Conservation (phyloP, 768 basidiomycete species). For the Crassisporium funariophilum region DNA sequence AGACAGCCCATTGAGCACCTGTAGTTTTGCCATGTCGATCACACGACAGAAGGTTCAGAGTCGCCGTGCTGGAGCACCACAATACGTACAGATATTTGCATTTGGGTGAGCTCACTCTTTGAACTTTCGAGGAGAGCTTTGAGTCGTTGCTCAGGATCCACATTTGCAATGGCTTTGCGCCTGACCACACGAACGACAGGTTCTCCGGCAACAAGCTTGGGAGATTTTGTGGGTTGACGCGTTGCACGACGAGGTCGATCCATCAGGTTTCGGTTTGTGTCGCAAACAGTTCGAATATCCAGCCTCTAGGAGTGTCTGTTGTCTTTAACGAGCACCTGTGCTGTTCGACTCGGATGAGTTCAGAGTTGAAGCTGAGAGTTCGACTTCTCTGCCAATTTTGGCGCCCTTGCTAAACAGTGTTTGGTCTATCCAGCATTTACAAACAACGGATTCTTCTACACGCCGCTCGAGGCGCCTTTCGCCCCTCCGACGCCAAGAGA, state of each 20-base stretch:
- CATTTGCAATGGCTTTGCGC: slow-evolving; percentile 29
- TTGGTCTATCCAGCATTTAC: no score
- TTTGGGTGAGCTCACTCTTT: slow-evolving; percentile 49
- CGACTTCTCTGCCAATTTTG: no score
- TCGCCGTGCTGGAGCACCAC: not conserved
- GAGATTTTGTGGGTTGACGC: slow-evolving; percentile 15
- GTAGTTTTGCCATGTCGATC: slow-evolving; percentile 5
- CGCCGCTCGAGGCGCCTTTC: no score
- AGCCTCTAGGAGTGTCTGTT: not conserved
- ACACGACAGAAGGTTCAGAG: slow-evolving; percentile 8
- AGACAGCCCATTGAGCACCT: slow-evolving; percentile 28
- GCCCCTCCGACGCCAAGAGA: no score
- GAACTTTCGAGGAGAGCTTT: slow-evolving; percentile 44
- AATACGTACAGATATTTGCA: slow-evolving; percentile 53
- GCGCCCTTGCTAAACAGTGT: no score
- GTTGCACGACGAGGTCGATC: slow-evolving; percentile 33
- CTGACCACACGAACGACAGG: slow-evolving; percentile 21
- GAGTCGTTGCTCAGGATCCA: slow-evolving; percentile 36
- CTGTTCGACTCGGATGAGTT: no score
- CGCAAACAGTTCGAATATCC: not conserved
- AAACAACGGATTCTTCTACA: no score
- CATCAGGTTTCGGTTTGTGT: slow-evolving; percentile 18
- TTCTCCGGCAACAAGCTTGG: slow-evolving; percentile 7
- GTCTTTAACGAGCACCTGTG: no score
- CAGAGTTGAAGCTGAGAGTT: no score